Conservation (phyloP, 78 protist genomes). For the Reticulomyxa filosa region DNA sequence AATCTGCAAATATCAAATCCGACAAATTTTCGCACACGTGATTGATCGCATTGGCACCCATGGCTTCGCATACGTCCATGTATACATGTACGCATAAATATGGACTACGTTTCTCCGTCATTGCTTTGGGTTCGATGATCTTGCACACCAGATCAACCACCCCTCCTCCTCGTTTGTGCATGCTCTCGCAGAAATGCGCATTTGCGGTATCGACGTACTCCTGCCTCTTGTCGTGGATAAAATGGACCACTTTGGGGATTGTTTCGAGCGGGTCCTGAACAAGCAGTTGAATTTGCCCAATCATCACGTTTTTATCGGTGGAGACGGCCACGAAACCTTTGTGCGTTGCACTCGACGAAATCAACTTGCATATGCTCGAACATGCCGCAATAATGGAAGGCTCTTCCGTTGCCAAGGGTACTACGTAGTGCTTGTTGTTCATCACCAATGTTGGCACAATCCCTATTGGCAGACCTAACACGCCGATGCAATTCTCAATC, state of each 20-base stretch:
- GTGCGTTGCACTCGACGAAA: no score
- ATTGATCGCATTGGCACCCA: neutral
- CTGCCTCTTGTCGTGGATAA: no score
- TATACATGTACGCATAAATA: neutral
- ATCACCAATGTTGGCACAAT: neutral
- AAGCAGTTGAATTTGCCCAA: no score
- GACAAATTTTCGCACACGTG: neutral
- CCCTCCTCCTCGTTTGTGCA: neutral
- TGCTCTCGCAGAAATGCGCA: neutral
- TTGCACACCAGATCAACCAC: neutral
- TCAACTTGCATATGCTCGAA: no score
- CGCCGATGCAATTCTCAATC: constrained; percentile 4
- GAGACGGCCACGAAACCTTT: no score
- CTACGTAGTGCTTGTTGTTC: neutral
- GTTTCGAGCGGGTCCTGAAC: no score
- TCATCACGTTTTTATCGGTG: no score
- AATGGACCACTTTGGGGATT: no score
- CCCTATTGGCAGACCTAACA: neutral
- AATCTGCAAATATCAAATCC: neutral
- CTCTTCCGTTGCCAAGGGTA: neutral
- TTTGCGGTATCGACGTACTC: no score
- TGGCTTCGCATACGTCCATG: constrained; percentile 1
- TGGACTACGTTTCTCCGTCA: neutral
- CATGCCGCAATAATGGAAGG: neutral
- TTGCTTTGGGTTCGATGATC: neutral